A percentile compares a stretch with the other conserved stretches of the same genome.
Conservation (phyloP, 441 rosid genomes). For the Brassica balearica region DNA sequence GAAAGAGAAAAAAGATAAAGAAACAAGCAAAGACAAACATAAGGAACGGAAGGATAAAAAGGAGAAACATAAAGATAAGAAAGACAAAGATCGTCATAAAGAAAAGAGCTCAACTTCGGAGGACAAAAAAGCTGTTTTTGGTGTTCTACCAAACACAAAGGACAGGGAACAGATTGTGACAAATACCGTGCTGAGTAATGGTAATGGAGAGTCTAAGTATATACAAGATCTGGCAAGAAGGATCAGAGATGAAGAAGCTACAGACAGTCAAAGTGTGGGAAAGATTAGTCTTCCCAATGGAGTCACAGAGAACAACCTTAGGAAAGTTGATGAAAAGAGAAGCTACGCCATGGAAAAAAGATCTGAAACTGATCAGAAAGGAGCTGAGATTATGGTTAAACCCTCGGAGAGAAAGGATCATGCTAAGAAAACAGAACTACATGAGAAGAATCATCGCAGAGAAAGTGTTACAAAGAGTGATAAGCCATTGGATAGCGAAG, state of each 20-base stretch:
- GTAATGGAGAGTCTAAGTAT: constrained; percentile 50
- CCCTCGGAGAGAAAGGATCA: constrained; percentile 49
- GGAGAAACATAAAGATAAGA: constrained; percentile 54
- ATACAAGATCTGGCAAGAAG: constrained; percentile 63
- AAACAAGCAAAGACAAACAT: constrained; percentile 58
- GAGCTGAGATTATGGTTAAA: constrained; percentile 46
- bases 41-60: constrained; percentile 60
- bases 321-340: constrained; percentile 48
- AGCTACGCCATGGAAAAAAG: constrained; percentile 43
- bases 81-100: constrained; percentile 46
- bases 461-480: constrained; percentile 49
- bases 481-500: constrained; percentile 46
- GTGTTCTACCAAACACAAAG: constrained; percentile 38
- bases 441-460: constrained; percentile 49
- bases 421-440: constrained; percentile 46
- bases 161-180: constrained; percentile 47
- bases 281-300: constrained; percentile 42
- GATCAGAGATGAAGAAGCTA: constrained; percentile 57
- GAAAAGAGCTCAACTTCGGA: constrained; percentile 44
- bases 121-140: constrained; percentile 29
- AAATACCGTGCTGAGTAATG: constrained; percentile 42
- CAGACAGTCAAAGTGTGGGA: constrained; percentile 52
- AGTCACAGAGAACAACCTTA: constrained; percentile 43
- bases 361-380: constrained; percentile 47
- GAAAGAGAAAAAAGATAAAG: constrained; percentile 63